Percentiles rank a stretch among this genome's conserved stretches.
Conservation (phyloP, 2,329 filamentous ascomycete genomes). For the Cladosporium velox region DNA sequence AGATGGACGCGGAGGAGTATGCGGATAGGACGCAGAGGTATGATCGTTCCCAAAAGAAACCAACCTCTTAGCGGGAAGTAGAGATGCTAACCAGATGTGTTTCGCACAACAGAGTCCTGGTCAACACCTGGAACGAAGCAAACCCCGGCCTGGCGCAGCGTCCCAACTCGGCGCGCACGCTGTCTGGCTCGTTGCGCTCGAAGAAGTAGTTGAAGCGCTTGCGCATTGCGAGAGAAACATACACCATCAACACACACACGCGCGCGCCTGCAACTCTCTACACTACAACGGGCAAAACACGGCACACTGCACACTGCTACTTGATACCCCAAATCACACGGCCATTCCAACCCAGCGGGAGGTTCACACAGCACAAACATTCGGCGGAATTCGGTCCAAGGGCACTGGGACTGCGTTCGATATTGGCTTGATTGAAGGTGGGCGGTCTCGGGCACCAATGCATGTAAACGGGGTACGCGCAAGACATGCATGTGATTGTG, state of each 20-base stretch:
- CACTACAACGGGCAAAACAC: neutral
- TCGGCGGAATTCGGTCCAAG: neutral
- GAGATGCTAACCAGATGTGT: neutral
- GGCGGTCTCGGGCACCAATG: constrained; percentile 4
- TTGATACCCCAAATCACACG: neutral
- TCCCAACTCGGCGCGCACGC: constrained; percentile 11
- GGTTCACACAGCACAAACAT: neutral
- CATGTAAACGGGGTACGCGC: neutral
- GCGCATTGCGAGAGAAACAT: too few species aligned
- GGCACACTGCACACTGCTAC: neutral
- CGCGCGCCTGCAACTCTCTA: neutral
- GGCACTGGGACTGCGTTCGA: neutral
- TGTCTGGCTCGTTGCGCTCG: constrained; percentile 12
- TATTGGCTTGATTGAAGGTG: neutral
- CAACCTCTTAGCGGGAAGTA: too few species aligned
- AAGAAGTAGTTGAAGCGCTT: constrained; percentile 2
- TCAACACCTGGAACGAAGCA: constrained; percentile 53
- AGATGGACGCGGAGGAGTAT: constrained; percentile 68
- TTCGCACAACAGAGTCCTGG: constrained; percentile 40
- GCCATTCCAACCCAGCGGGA: neutral
- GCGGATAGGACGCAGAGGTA: constrained; percentile 70
- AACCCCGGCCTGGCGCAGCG: constrained; percentile 14
- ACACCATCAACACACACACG: neutral
- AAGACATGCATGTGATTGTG: neutral
- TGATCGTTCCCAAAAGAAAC: neutral